A percentile compares a stretch with the other conserved stretches of the same genome.
phyloP scores from a whole-genome alignment of 2,329 filamentous ascomycete species.

The Ophiostoma tasmaniense region DNA sequence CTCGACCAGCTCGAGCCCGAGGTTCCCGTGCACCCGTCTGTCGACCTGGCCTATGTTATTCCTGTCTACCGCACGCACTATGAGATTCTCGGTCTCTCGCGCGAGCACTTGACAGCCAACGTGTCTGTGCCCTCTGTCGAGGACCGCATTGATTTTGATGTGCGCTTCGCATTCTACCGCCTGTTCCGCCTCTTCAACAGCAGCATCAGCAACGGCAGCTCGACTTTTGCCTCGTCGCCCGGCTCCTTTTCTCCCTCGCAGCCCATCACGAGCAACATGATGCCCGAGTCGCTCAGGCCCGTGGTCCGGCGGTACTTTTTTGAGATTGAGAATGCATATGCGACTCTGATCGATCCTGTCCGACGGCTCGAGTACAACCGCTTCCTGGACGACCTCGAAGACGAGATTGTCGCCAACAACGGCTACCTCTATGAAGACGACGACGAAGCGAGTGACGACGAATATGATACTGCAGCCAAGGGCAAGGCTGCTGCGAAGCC shows the following conservation, averaged over 20 bases:
- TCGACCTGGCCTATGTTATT: not conserved
- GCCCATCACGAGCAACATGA: conserved; percentile 19
- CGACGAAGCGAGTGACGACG: conserved; percentile 18
- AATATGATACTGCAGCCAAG: conserved; percentile 1
- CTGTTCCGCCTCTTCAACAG: conserved; percentile 38
- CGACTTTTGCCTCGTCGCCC: not conserved
- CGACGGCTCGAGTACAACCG: conserved; percentile 36
- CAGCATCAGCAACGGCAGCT: conserved; percentile 24
- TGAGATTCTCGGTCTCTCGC: conserved; percentile 38
- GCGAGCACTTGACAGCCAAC: conserved; percentile 24
- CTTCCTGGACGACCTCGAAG: conserved; percentile 21
- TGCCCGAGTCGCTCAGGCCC: conserved; percentile 32
- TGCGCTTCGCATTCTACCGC: conserved; percentile 38
- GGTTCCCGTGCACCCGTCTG: not conserved
- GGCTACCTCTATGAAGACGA: conserved; percentile 20
- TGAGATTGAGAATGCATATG: conserved; percentile 37
- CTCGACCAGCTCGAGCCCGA: not conserved
- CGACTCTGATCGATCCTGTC: conserved; percentile 38
- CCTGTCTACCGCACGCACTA: conserved; percentile 32
- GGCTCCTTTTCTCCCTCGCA: not conserved
- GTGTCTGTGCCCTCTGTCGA: conserved; percentile 23
- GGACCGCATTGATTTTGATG: conserved; percentile 17
- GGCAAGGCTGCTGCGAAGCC: conserved; percentile 9
- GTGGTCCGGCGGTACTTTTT: conserved; percentile 35
- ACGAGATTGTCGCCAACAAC: conserved; percentile 21